Evolutionary conservation across 139 green algal genomes (phyloP), one percentile per base, ranked within the genome.

Genomic region (Chlorokybus atmophyticus): DNA sequence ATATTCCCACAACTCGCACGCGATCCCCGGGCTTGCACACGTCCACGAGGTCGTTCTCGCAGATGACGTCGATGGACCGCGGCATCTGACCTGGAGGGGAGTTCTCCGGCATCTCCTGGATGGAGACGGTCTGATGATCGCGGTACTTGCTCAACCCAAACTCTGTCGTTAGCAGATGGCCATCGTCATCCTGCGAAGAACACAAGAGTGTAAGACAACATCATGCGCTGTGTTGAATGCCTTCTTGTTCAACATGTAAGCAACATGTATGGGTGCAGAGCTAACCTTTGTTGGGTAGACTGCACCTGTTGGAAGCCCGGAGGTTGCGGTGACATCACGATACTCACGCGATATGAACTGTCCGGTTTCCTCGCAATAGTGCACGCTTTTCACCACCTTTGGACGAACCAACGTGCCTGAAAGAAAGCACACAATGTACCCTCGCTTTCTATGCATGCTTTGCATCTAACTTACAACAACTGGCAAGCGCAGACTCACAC

Each of bases 51-150:
- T 86, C 78, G 25, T 82, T 74, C 39, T 86, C 79, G 10, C 83
- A 14, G 32, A 83, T 65, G 8, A 94, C 70, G 59, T 94, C 85
- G 10, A 83, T 63, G 2, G 69, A 81, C 53, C 88, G 71, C 1
- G 91, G 90, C 62, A 98, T 76, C 82, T 96, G 88, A 2, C 90
- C 90, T 17, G 89, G 75, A 1, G 91, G 91, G 2, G 91, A 77
- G 1, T 84, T 94, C 75, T 98, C 91, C 7, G 91, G 91, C 58
- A 96, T 86, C 79, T 97, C 91, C 74, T 98, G 90, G 4, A 97
- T 71, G 24, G 76, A 79, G 7, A 94, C 39, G 0, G 77, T 62
- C 71, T 80, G 72, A 66, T 88, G 81, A 79, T 99, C 84, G 23
- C 74, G 67, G 75, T 91, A 99, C n/a, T 71, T 71, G 78, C 81